Percentiles rank a stretch among this genome's conserved stretches.
Evolutionary conservation across 305 asterid species (phyloP).

Genomic region (Ilex paraguariensis): DNA sequence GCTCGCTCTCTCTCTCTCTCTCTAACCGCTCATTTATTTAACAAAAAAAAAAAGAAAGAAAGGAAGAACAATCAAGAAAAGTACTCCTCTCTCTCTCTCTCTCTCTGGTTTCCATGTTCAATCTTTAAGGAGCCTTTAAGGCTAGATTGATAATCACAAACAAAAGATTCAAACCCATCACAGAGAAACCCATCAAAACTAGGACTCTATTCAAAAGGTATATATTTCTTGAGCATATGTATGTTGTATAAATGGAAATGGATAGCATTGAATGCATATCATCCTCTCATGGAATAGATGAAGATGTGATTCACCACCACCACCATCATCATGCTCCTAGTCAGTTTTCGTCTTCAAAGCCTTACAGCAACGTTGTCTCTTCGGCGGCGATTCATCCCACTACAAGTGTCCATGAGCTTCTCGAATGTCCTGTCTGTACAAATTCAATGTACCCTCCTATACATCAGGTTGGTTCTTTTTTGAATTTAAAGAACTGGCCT

Average conservation of each 20-base stretch:
- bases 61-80: no score
- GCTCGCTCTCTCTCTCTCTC: no score
- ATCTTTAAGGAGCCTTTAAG: no score
- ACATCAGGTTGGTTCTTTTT: conserved; percentile 52
- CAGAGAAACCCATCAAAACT: no score
- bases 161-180: no score
- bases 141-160: no score
- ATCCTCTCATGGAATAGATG: conserved; percentile 63
- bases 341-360: conserved; percentile 58
- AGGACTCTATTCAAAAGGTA: neutral
- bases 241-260: conserved; percentile 46
- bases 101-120: no score
- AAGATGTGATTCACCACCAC: conserved; percentile 65
- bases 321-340: conserved; percentile 32
- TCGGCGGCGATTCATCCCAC: conserved; percentile 42
- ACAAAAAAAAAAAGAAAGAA: no score
- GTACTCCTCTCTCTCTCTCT: no score
- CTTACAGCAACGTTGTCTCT: conserved; percentile 1
- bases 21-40: no score
- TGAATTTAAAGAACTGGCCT: neutral
- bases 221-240: neutral
- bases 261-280: conserved; percentile 74
- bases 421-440: conserved; percentile 89
- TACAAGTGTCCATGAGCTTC: conserved; percentile 80
- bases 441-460: conserved; percentile 94